Evolutionary conservation across 768 basidiomycete genomes (phyloP).

Genomic region (Auricularia cornea): DNA sequence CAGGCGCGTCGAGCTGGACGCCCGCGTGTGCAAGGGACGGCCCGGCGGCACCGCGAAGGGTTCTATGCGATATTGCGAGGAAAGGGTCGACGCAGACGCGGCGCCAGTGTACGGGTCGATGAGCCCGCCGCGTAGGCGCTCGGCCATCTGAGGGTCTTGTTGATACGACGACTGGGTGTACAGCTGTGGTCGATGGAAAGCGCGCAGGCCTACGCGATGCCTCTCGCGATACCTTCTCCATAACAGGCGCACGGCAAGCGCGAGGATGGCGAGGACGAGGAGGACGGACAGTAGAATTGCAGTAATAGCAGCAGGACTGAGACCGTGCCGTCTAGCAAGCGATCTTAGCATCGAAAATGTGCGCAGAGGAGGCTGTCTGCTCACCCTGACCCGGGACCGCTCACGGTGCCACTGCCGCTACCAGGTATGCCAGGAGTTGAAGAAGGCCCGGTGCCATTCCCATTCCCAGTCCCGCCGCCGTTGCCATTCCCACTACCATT

Average conservation of each 20-base stretch:
- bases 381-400: neutral
- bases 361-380: neutral
- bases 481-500: neutral
- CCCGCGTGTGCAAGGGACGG: neutral
- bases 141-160: neutral
- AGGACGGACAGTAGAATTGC: neutral
- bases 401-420: neutral
- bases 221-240: neutral
- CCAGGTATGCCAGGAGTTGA: neutral
- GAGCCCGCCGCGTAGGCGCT: neutral
- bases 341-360: neutral
- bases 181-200: neutral
- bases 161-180: neutral
- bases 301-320: neutral
- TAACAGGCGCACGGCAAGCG: neutral
- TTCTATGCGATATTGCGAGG: neutral
- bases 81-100: neutral
- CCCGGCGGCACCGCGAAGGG: neutral
- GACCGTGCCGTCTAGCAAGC: neutral
- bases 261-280: neutral
- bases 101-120: neutral
- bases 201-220: neutral
- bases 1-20: neutral
- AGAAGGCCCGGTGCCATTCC: neutral
- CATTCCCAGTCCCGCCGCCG: neutral